These are phyloP conservation scores for Jacaranda copaia DNA, from an alignment of 257 asterid species.

Conservation along the genomic window DNA sequence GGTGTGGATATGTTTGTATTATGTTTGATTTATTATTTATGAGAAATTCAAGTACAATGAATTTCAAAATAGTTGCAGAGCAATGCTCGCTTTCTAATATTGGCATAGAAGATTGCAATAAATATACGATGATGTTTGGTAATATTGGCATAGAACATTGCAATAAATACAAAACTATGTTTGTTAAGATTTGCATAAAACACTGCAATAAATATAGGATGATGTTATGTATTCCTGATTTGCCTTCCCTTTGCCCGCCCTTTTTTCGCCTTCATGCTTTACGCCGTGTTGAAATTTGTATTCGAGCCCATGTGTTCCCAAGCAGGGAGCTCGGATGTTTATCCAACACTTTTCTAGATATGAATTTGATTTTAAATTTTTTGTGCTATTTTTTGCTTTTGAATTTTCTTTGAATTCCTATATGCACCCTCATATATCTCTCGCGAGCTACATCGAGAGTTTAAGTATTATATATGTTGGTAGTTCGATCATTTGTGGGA, in stretches of 20 bases:
- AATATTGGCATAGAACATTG: background rate
- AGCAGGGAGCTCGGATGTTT: too few species aligned
- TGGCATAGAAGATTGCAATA: background rate
- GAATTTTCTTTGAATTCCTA: too few species aligned
- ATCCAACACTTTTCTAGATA: background rate
- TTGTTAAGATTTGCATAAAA: too few species aligned
- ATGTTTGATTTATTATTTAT: slow-evolving; percentile 14
- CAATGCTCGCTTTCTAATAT: background rate
- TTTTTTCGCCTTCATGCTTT: background rate
- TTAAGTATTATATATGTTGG: too few species aligned
- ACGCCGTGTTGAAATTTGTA: background rate
- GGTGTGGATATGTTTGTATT: slow-evolving; percentile 8
- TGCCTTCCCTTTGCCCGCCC: background rate
- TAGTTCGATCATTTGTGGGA: too few species aligned
- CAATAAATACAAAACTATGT: too few species aligned
- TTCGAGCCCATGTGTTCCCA: background rate
- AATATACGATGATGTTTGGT: background rate
- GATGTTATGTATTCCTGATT: background rate
- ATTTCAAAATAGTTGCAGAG: background rate
- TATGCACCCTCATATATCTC: too few species aligned
- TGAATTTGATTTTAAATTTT: background rate
- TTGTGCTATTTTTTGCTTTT: too few species aligned
- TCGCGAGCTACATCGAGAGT: too few species aligned
- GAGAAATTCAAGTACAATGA: background rate
- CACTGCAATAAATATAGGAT: too few species aligned